Conservation (phyloP, 257 asterid species). For the Jasminum sambac region DNA sequence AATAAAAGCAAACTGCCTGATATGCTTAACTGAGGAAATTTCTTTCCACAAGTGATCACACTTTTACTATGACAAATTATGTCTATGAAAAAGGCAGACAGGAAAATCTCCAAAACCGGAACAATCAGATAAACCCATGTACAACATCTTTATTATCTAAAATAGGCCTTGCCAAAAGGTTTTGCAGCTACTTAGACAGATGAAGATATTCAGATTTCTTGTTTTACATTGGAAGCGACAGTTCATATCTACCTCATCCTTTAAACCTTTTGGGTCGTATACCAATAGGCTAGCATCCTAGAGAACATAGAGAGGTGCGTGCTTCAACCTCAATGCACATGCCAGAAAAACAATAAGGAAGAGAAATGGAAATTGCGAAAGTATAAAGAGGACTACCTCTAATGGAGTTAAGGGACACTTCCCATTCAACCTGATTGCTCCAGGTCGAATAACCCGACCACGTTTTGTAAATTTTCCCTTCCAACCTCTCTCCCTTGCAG, state of each 20-base stretch:
- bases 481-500: slow-evolving; percentile 99
- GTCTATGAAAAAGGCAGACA: background rate
- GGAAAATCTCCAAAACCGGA: background rate
- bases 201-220: background rate
- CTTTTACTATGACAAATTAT: background rate
- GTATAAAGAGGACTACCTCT: slow-evolving; percentile 57
- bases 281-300: background rate
- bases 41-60: background rate
- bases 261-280: background rate
- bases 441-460: slow-evolving; percentile 89
- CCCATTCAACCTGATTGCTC: slow-evolving; percentile 83
- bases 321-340: slow-evolving; percentile 5
- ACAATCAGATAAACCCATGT: background rate
- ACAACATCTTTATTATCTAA: background rate
- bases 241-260: background rate
- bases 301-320: slow-evolving; percentile 11
- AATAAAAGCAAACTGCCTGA: background rate
- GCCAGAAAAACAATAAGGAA: background rate
- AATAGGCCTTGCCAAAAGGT: background rate
- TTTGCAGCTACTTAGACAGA: background rate
- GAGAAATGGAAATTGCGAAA: background rate
- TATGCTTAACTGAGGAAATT: background rate
- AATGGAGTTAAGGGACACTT: slow-evolving; percentile 94
- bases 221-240: background rate
- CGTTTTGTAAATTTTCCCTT: slow-evolving; percentile 92